Conservation (phyloP, 305 asterid genomes). For the Solanum hybrid region DNA sequence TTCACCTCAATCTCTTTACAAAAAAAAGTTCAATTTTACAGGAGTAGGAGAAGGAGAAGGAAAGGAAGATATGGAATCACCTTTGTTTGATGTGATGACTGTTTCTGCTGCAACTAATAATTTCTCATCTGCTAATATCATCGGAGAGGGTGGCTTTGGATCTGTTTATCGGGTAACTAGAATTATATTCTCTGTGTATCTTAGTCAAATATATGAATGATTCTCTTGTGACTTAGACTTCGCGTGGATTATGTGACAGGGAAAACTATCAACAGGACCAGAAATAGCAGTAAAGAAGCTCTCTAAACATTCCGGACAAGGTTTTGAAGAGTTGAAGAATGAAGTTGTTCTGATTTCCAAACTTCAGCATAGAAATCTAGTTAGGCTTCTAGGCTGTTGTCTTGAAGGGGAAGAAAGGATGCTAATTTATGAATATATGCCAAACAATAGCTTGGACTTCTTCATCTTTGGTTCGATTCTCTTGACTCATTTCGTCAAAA, state of each 20-base stretch:
- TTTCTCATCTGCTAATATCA: slow-evolving; percentile 5
- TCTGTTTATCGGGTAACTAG: slow-evolving; percentile 11
- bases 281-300: slow-evolving; percentile 16
- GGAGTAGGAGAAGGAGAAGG: not conserved
- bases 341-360: slow-evolving; percentile 10
- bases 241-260: not conserved
- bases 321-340: slow-evolving; percentile 12
- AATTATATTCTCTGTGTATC: not conserved
- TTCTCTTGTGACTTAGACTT: not conserved
- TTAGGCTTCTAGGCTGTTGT: slow-evolving; percentile 11
- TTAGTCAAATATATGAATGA: not conserved
- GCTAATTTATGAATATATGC: slow-evolving; percentile 14
- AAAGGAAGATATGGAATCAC: not conserved
- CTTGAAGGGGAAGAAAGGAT: slow-evolving; percentile 12
- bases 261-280: not conserved
- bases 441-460: slow-evolving; percentile 14
- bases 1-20: not conserved
- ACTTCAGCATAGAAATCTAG: slow-evolving; percentile 10
- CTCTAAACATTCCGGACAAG: slow-evolving; percentile 7
- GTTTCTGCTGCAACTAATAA: not conserved
- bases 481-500: not conserved
- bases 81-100: not conserved
- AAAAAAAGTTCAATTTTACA: not conserved
- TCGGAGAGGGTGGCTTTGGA: slow-evolving; percentile 20
- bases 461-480: slow-evolving; percentile 8